A percentile compares a stretch with the other conserved stretches of the same genome.
Evolutionary conservation across 495 filamentous ascomycete genomes (phyloP).

Genomic region (Penicillium roqueforti): DNA sequence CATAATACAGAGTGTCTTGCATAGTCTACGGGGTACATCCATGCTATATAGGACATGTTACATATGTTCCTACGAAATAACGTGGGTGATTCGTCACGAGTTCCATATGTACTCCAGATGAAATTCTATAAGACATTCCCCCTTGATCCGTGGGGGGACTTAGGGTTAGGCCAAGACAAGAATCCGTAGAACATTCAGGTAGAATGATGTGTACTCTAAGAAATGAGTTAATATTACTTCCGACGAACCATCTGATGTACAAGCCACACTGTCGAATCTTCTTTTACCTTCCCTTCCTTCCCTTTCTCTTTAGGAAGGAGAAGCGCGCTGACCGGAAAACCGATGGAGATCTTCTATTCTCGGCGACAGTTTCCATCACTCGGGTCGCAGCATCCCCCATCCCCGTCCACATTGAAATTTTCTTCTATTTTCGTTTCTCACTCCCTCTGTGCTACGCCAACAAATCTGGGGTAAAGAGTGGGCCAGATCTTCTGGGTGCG

Average conservation of each 20-base stretch:
- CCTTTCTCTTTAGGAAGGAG: background rate
- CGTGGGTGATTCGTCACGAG: background rate
- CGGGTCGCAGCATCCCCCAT: background rate
- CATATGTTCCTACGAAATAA: background rate
- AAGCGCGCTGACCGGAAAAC: background rate
- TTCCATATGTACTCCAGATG: background rate
- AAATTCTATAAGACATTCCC: conserved; percentile 3
- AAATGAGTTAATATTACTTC: background rate
- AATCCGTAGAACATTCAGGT: background rate
- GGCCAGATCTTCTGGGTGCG: conserved; percentile 35
- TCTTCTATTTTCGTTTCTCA: background rate
- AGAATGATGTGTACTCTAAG: background rate
- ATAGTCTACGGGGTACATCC: background rate
- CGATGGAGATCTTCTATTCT: background rate
- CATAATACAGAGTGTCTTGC: background rate
- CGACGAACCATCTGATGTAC: background rate
- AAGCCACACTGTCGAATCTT: conserved; percentile 4
- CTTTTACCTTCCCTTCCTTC: background rate
- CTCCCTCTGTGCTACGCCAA: conserved; percentile 17
- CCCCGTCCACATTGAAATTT: conserved; percentile 15
- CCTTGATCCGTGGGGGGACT: background rate
- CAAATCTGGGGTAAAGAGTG: conserved; percentile 44
- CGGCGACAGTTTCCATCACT: background rate
- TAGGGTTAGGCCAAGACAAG: background rate
- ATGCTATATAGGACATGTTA: background rate